Conservation (phyloP, 2,329 filamentous ascomycete species). For the Sporothrix schenckii region DNA sequence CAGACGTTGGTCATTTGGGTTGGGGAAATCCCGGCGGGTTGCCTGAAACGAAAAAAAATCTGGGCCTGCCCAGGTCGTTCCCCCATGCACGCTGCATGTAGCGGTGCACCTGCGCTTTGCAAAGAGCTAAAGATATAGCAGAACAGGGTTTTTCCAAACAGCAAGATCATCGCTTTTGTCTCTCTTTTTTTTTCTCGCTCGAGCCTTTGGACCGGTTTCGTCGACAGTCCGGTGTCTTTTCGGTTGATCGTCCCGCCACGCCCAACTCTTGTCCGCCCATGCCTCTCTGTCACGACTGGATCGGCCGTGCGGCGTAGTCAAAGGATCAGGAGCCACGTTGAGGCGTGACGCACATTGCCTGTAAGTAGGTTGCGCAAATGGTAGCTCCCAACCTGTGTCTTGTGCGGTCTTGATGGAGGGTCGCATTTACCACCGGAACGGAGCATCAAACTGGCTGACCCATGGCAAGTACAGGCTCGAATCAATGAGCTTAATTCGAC, state of each 20-base stretch:
- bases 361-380: neutral
- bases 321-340: slow-evolving; percentile 1
- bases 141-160: neutral
- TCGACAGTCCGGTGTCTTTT: neutral
- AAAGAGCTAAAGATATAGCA: neutral
- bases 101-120: neutral
- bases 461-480: slow-evolving; percentile 12
- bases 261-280: neutral
- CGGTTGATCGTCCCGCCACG: slow-evolving; percentile 17
- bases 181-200: neutral
- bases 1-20: neutral
- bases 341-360: neutral
- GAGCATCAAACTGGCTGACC: slow-evolving; percentile 18
- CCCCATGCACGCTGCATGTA: slow-evolving; percentile 12
- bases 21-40: slow-evolving; percentile 21
- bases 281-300: neutral
- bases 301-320: slow-evolving; percentile 6
- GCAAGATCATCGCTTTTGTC: neutral
- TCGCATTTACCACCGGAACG: slow-evolving; percentile 22
- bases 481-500: slow-evolving; percentile 28
- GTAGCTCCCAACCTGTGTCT: neutral
- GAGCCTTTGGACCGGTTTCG: neutral
- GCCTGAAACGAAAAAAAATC: slow-evolving; percentile 16
- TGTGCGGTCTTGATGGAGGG: slow-evolving; percentile 12
- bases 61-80: neutral